Conservation (phyloP, 2,329 filamentous ascomycete genomes). For the Talaromyces sp. region DNA sequence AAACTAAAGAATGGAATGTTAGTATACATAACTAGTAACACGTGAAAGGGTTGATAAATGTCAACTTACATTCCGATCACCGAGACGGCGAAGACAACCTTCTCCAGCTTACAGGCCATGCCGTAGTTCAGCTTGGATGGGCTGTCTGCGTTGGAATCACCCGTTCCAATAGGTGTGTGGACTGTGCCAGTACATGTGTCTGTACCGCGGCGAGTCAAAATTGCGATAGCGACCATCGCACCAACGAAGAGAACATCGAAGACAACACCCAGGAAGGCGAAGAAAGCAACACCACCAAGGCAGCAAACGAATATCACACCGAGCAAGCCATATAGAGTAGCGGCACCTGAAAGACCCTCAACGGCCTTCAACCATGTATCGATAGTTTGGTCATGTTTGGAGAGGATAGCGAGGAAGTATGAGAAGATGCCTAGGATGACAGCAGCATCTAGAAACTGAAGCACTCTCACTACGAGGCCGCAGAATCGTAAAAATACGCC, state of each 20-base stretch:
- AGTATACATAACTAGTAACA: neutral
- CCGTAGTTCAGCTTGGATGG: conserved; percentile 52
- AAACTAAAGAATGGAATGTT: conserved; percentile 48
- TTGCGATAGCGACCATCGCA: conserved; percentile 79
- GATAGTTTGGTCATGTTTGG: conserved; percentile 66
- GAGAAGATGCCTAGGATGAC: conserved; percentile 78
- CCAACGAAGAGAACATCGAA: conserved; percentile 77
- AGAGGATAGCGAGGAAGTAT: conserved; percentile 78
- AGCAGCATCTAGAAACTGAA: conserved; percentile 73
- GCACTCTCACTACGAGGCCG: conserved; percentile 71
- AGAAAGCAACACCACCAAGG: conserved; percentile 72
- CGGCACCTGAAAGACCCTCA: conserved; percentile 74
- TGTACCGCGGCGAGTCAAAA: conserved; percentile 71
- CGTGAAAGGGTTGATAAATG: neutral
- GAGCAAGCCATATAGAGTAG: conserved; percentile 72
- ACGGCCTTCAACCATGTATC: conserved; percentile 70
- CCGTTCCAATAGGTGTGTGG: conserved; percentile 69
- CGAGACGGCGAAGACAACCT: conserved; percentile 73
- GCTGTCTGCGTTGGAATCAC: conserved; percentile 55
- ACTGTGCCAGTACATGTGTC: conserved; percentile 66
- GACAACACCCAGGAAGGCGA: conserved; percentile 72
- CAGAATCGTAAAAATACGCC: conserved; percentile 68
- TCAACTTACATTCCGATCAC: conserved; percentile 71
- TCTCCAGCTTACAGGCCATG: conserved; percentile 76
- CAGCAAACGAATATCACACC: conserved; percentile 78